Evolutionary conservation across 768 basidiomycete genomes (phyloP).

Genomic region (Xerocomellus amylosporus): DNA sequence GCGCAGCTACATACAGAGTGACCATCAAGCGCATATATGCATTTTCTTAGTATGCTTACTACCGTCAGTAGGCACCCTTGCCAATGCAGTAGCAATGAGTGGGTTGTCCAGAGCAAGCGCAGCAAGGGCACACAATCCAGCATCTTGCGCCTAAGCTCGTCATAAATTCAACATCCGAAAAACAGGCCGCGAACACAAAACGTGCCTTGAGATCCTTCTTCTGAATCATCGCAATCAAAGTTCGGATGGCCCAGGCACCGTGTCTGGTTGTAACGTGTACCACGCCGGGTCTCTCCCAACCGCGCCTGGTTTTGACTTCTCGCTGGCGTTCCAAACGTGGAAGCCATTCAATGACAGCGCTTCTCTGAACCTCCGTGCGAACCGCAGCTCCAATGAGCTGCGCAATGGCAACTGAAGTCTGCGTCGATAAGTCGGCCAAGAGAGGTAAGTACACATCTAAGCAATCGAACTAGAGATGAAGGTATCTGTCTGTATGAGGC

Average conservation of each 20-base stretch:
- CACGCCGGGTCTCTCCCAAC: slow-evolving; percentile 67
- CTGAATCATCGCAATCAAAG: slow-evolving; percentile 46
- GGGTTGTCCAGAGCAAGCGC: slow-evolving; percentile 64
- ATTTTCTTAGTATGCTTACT: slow-evolving; percentile 29
- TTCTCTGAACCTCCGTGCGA: slow-evolving; percentile 48
- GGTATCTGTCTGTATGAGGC: not conserved
- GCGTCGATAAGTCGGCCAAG: slow-evolving; percentile 43
- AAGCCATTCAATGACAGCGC: slow-evolving; percentile 57
- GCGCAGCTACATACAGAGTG: slow-evolving; percentile 6
- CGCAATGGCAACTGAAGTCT: slow-evolving; percentile 49
- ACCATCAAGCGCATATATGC: slow-evolving; percentile 3
- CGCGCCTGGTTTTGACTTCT: slow-evolving; percentile 57
- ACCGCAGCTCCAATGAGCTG: slow-evolving; percentile 56
- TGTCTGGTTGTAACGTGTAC: slow-evolving; percentile 39
- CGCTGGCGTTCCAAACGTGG: slow-evolving; percentile 54
- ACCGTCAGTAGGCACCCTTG: slow-evolving; percentile 42
- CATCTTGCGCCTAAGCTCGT: slow-evolving; percentile 56
- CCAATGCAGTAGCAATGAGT: slow-evolving; percentile 47
- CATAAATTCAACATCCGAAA: not conserved
- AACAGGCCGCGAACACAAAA: not conserved
- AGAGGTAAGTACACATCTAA: slow-evolving; percentile 69
- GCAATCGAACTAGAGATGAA: slow-evolving; percentile 45
- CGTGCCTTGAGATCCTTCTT: slow-evolving; percentile 55
- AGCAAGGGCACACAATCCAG: slow-evolving; percentile 60
- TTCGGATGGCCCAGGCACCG: slow-evolving; percentile 60